Conservation (phyloP, 2,329 filamentous ascomycete species). For the Colletotrichum gigasporum region DNA sequence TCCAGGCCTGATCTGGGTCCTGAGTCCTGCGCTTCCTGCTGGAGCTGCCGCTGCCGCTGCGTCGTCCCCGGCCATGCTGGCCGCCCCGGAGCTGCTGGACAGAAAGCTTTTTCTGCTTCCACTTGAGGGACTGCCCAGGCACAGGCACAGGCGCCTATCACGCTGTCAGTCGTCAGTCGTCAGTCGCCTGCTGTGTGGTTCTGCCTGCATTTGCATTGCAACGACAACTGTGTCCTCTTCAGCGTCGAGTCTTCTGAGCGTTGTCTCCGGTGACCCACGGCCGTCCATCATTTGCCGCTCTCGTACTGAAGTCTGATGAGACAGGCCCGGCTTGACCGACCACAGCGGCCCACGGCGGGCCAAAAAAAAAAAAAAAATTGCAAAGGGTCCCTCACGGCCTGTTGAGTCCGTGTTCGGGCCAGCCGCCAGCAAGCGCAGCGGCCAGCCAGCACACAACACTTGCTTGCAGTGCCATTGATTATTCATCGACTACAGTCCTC, state of each 20-base stretch:
- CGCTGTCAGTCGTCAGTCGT: background rate
- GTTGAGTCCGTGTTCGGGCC: background rate
- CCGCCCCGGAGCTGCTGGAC: background rate
- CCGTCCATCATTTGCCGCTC: slow-evolving; percentile 13
- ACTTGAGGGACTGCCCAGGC: background rate
- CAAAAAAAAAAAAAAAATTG: background rate
- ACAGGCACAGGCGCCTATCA: too few species aligned
- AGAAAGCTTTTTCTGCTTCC: background rate
- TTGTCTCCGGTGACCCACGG: slow-evolving; percentile 9
- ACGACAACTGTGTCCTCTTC: slow-evolving; percentile 25
- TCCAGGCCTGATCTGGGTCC: slow-evolving; percentile 8
- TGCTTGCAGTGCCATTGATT: background rate
- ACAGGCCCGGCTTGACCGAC: slow-evolving; percentile 18
- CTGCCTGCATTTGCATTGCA: background rate
- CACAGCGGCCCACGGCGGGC: slow-evolving; percentile 15
- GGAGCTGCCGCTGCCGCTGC: background rate
- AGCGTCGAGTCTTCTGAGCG: background rate
- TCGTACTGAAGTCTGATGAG: slow-evolving; percentile 17
- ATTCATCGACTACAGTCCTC: background rate
- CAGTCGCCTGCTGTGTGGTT: background rate
- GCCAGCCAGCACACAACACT: background rate
- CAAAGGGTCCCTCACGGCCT: background rate
- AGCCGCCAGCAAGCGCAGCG: slow-evolving; percentile 3
- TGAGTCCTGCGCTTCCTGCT: background rate
- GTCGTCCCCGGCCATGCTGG: slow-evolving; percentile 5